Conservation (phyloP, 208 protist species). For the Trypanosoma theileri region DNA sequence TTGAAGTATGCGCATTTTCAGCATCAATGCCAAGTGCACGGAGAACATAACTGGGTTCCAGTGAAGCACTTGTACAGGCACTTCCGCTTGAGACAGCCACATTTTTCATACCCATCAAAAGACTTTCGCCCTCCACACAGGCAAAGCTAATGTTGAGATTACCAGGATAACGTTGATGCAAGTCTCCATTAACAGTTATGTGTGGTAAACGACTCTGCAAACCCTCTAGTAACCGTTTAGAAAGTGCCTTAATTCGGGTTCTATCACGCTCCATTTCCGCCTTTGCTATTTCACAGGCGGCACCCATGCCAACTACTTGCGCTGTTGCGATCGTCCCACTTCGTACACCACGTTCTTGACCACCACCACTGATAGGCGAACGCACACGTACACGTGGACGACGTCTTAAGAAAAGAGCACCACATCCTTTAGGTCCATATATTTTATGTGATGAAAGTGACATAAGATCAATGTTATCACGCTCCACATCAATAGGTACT, state of each 20-base stretch:
- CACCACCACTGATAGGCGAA: conserved; percentile 97
- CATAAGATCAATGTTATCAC: conserved; percentile 96
- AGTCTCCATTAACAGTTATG: conserved; percentile 95
- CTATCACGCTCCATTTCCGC: conserved; percentile 95
- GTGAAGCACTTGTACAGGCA: conserved; percentile 98
- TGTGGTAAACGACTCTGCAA: conserved; percentile 82
- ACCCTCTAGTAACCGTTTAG: conserved; percentile 81
- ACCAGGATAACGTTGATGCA: conserved; percentile 90
- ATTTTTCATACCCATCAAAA: conserved; percentile 98
- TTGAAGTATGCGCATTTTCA: conserved; percentile 98
- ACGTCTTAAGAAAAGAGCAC: conserved; percentile 87
- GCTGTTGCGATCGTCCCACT: conserved; percentile 94
- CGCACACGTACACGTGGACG: conserved; percentile 96
- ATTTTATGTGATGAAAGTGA: conserved; percentile 99
- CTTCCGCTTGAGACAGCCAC: conserved; percentile 96
- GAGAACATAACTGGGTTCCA: conserved; percentile 99
- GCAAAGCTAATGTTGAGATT: conserved; percentile 99
- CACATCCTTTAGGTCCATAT: conserved; percentile 97
- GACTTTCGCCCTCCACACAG: conserved; percentile 98
- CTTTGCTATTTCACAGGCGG: conserved; percentile 87
- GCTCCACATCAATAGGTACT: conserved; percentile 97
- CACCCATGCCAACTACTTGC: conserved; percentile 94
- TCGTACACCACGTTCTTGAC: conserved; percentile 97
- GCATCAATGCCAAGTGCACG: conserved; percentile 97
- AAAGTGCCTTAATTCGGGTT: conserved; percentile 80